Evolutionary conservation across 2,329 filamentous ascomycete species (phyloP).

Genomic region (Hypoxylon sp.): DNA sequence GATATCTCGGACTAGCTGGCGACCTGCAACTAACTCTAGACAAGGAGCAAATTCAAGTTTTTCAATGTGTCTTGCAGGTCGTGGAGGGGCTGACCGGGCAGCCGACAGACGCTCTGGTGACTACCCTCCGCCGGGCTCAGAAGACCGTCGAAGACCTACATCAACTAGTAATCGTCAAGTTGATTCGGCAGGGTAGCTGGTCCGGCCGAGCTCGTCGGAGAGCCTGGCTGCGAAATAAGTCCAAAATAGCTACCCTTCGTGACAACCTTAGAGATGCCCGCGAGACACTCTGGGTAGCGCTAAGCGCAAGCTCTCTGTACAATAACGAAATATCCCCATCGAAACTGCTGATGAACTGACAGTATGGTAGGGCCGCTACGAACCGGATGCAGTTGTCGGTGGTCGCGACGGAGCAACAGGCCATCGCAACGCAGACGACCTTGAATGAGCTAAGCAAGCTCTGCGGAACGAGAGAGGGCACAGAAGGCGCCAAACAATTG

Average conservation of each 20-base stretch:
- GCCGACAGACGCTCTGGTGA: not conserved
- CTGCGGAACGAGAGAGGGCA: not conserved
- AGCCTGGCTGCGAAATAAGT: not conserved
- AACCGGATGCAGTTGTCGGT: not conserved
- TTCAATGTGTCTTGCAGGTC: not conserved
- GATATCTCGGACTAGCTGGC: too few relatives aligned
- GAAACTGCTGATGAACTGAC: not conserved
- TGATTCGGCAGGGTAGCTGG: not conserved
- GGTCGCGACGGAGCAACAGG: not conserved
- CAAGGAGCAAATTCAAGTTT: not conserved
- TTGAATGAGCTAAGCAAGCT: not conserved
- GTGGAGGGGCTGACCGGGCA: not conserved
- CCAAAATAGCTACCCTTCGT: not conserved
- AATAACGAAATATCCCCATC: too few relatives aligned
- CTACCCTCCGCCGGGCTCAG: not conserved
- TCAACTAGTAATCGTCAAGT: not conserved
- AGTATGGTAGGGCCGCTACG: not conserved
- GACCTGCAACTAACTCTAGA: not conserved
- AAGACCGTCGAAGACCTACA: not conserved
- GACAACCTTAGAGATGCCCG: not conserved
- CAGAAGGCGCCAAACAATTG: not conserved
- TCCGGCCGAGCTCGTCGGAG: not conserved
- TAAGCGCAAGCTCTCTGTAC: not conserved
- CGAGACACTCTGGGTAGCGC: not conserved
- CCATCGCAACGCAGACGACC: not conserved